Percentiles rank a stretch among this genome's conserved stretches.
Evolutionary conservation across 805 yeast genomes (phyloP).

Genomic region (Zygosaccharomyces gambellarensis): DNA sequence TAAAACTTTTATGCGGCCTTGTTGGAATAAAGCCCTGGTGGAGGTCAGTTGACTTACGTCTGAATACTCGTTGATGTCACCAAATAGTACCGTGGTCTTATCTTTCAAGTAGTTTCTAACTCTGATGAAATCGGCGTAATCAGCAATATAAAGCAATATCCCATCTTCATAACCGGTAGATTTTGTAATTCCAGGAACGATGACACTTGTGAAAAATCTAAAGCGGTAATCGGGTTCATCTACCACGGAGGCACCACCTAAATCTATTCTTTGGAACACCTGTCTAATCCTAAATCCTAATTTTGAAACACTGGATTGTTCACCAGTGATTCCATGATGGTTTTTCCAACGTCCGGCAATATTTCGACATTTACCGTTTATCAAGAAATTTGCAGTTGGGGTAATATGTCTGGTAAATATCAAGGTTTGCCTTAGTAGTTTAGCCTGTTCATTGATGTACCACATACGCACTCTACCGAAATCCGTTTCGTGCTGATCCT

Average conservation of each 20-base stretch:
- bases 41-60: slow-evolving; percentile 64
- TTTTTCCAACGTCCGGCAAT: slow-evolving; percentile 57
- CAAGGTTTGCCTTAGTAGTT: slow-evolving; percentile 68
- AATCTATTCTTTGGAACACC: slow-evolving; percentile 66
- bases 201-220: slow-evolving; percentile 67
- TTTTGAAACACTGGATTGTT: slow-evolving; percentile 53
- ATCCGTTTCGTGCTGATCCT: slow-evolving; percentile 75
- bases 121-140: slow-evolving; percentile 80
- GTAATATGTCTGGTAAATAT: slow-evolving; percentile 71
- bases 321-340: slow-evolving; percentile 42
- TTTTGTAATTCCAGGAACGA: slow-evolving; percentile 64
- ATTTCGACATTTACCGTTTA: slow-evolving; percentile 47
- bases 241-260: slow-evolving; percentile 42
- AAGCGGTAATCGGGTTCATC: slow-evolving; percentile 81
- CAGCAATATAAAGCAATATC: slow-evolving; percentile 72
- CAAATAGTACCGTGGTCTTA: slow-evolving; percentile 60
- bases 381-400: slow-evolving; percentile 71
- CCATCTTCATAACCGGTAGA: slow-evolving; percentile 66
- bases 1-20: slow-evolving; percentile 59
- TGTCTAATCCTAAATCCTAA: slow-evolving; percentile 65
- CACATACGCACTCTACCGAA: slow-evolving; percentile 89
- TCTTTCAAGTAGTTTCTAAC: slow-evolving; percentile 57
- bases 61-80: slow-evolving; percentile 79
- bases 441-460: slow-evolving; percentile 80
- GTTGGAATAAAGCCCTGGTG: slow-evolving; percentile 63